These are phyloP conservation scores for Selaginella tamariscina DNA, from an alignment of 75 land plant genomes.

Conservation along the genomic window DNA sequence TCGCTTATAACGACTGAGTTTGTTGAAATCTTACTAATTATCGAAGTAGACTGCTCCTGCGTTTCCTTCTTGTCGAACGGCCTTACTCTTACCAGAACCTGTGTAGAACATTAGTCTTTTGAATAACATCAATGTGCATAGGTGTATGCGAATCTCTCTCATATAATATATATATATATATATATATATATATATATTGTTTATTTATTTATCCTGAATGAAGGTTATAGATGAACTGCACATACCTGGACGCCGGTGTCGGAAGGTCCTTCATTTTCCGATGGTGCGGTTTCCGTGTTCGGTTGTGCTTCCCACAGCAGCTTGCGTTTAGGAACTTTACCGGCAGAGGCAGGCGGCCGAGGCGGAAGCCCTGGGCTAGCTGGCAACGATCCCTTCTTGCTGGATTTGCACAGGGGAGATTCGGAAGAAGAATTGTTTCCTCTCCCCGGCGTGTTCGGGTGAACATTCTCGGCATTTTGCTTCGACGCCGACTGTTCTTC, in stretches of 20 bases:
- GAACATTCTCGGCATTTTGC: not conserved
- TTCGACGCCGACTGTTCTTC: too few species aligned
- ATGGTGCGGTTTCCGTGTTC: not conserved
- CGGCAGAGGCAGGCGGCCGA: not conserved
- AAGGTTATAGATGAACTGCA: too few species aligned
- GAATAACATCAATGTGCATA: too few species aligned
- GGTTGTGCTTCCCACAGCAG: not conserved
- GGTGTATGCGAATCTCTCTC: too few species aligned
- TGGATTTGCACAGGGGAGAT: not conserved
- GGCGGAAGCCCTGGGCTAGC: not conserved
- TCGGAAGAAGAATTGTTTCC: not conserved
- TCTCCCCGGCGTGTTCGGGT: not conserved
- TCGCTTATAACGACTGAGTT: conserved; percentile 42
- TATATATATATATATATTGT: too few species aligned
- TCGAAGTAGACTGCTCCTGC: conserved; percentile 17
- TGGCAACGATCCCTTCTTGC: not conserved
- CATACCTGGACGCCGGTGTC: not conserved
- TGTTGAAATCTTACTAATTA: conserved; percentile 32
- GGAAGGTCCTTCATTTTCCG: not conserved
- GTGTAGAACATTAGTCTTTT: too few species aligned
- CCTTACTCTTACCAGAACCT: conserved; percentile 68
- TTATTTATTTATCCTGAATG: too few species aligned
- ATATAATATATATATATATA: too few species aligned
- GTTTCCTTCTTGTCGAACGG: conserved; percentile 34
- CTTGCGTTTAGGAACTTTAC: not conserved